Percentiles rank a stretch among this genome's conserved stretches.
phyloP scores from a whole-genome alignment of 129 eudicot genomes.

The Pseudognaphalium luteoalbum region DNA sequence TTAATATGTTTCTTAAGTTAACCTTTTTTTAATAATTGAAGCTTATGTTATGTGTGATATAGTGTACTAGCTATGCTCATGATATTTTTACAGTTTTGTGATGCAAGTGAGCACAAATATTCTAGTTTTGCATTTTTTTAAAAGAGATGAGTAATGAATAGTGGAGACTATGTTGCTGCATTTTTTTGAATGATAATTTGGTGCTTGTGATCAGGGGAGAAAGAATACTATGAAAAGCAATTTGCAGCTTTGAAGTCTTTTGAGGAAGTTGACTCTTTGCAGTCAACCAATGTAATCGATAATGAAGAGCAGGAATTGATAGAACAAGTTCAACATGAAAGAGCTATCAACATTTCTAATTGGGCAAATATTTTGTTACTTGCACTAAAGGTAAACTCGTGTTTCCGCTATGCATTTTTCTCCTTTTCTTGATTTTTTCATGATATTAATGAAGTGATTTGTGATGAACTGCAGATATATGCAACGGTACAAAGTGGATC shows the following conservation, averaged over 20 bases:
- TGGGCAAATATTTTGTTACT: slow-evolving; percentile 61
- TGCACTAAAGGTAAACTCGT: slow-evolving; percentile 46
- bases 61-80: neutral
- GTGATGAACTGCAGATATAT: slow-evolving; percentile 42
- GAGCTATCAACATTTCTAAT: slow-evolving; percentile 62
- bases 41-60: neutral
- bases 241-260: slow-evolving; percentile 64
- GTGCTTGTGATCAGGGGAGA: slow-evolving; percentile 52
- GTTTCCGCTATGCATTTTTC: too few species aligned
- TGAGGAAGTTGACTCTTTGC: slow-evolving; percentile 62
- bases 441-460: slow-evolving; percentile 8
- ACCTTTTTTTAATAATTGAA: neutral
- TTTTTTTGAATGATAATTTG: neutral
- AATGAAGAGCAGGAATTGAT: slow-evolving; percentile 44
- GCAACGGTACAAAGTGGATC: slow-evolving; percentile 76
- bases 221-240: slow-evolving; percentile 66
- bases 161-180: neutral
- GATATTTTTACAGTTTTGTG: slow-evolving; percentile 17
- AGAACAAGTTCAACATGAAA: slow-evolving; percentile 62
- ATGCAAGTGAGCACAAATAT: neutral
- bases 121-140: slow-evolving; percentile 7
- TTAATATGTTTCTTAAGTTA: neutral
- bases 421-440: neutral
- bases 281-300: slow-evolving; percentile 20
- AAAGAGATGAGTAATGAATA: neutral